These are phyloP conservation scores for Chernovozyma aurita DNA, from an alignment of 1,139 yeast genomes.

Conservation along the genomic window DNA sequence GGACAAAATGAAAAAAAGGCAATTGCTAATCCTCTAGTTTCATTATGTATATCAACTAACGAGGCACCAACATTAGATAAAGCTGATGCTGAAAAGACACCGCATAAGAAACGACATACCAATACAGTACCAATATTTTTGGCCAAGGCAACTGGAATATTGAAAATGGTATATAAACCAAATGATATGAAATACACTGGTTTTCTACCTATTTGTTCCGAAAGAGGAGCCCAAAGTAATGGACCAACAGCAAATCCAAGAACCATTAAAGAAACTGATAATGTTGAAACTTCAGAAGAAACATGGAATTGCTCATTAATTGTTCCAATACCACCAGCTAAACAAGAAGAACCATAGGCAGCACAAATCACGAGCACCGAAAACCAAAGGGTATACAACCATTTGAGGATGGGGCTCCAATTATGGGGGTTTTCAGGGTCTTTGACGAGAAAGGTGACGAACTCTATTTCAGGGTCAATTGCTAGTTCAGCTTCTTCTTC, in stretches of 20 bases:
- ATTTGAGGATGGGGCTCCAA: slow-evolving; percentile 58
- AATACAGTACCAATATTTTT: slow-evolving; percentile 78
- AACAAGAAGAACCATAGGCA: slow-evolving; percentile 86
- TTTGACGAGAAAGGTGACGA: slow-evolving; percentile 69
- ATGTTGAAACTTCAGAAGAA: slow-evolving; percentile 70
- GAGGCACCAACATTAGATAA: slow-evolving; percentile 87
- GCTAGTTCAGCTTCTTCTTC: slow-evolving; percentile 11
- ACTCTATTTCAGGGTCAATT: slow-evolving; percentile 66
- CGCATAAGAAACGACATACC: slow-evolving; percentile 80
- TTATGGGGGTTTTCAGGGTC: slow-evolving; percentile 89
- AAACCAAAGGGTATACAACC: slow-evolving; percentile 65
- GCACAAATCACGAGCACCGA: slow-evolving; percentile 75
- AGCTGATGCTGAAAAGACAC: slow-evolving; percentile 82
- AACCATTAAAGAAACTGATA: slow-evolving; percentile 83
- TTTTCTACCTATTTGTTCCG: slow-evolving; percentile 82
- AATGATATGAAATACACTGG: slow-evolving; percentile 79
- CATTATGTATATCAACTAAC: slow-evolving; percentile 77
- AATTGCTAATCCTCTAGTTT: slow-evolving; percentile 82
- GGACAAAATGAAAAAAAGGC: slow-evolving; percentile 92
- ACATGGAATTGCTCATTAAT: slow-evolving; percentile 64
- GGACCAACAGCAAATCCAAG: slow-evolving; percentile 88
- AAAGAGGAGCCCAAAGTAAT: slow-evolving; percentile 82
- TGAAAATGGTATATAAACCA: slow-evolving; percentile 69
- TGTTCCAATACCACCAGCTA: slow-evolving; percentile 76
- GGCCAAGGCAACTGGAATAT: slow-evolving; percentile 85